Evolutionary conservation across 345 rosid genomes (phyloP).

Genomic region (Salix dunnii): DNA sequence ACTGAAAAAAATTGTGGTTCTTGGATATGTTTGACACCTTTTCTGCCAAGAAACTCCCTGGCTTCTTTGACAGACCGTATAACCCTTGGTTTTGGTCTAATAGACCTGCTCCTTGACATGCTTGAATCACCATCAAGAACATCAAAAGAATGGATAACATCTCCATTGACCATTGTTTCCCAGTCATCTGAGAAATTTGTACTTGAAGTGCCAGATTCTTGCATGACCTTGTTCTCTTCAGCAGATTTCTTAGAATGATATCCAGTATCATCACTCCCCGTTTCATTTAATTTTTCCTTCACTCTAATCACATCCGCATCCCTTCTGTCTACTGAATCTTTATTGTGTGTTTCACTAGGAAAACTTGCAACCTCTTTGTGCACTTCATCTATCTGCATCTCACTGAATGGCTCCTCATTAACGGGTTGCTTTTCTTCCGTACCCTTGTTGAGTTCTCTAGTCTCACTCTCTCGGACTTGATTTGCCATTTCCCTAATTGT

Average conservation of each 20-base stretch:
- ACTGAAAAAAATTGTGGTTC: slow-evolving; percentile 19
- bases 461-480: slow-evolving; percentile 47
- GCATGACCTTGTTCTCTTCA: slow-evolving; percentile 21
- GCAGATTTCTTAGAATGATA: slow-evolving; percentile 21
- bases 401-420: slow-evolving; percentile 16
- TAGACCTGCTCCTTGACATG: slow-evolving; percentile 18
- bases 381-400: slow-evolving; percentile 13
- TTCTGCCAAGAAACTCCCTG: slow-evolving; percentile 63
- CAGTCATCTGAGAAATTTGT: slow-evolving; percentile 24
- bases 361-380: slow-evolving; percentile 18
- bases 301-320: slow-evolving; percentile 21
- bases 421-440: slow-evolving; percentile 31
- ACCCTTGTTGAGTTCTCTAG: slow-evolving; percentile 25
- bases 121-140: slow-evolving; percentile 22
- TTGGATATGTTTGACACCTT: slow-evolving; percentile 22
- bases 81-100: slow-evolving; percentile 45
- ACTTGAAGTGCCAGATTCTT: slow-evolving; percentile 25
- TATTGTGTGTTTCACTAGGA: slow-evolving; percentile 13
- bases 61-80: slow-evolving; percentile 86
- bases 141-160: slow-evolving; percentile 33
- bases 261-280: slow-evolving; percentile 19
- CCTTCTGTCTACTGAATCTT: slow-evolving; percentile 21
- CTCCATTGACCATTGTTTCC: slow-evolving; percentile 18
- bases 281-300: background rate
- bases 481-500: slow-evolving; percentile 59